Base-by-base conservation (phyloP, 2,329 filamentous ascomycete genomes). In the Fusarium bulbicola region DNA sequence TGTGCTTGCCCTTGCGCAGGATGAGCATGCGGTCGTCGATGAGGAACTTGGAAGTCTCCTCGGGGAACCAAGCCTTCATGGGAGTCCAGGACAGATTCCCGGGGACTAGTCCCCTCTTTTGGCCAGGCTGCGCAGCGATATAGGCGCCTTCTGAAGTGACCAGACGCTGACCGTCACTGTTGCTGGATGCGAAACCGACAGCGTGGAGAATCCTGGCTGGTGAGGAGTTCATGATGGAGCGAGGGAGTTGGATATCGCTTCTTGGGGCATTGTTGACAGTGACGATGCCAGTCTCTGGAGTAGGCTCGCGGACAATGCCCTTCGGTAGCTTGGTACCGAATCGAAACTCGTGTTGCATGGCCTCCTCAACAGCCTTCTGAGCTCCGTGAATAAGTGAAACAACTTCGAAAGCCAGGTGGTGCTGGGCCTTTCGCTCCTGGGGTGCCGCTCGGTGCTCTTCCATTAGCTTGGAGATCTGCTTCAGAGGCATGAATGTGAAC, bases 401-500 rank as follows among this genome's bases (percentile, higher is more conserved):
- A 28, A 98, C 92, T 79, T 99, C 95, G 57, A 86, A 89, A 2
- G 96, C 96, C 6, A 99, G 88, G 2, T 87, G 84, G 79, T 97
- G 95, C 76, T 99, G 95, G 7, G 95, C 95, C 63, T 90, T 80
- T 36, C 96, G 90, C 82, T 92, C 90, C 2, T 91, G 87, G 1
- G 93, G 93, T 63, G 95, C 88, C 34, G 85, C 72, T 14, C 82
- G 82, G 75, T 98, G 95, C 70, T 92, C 81, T 37, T 85, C 80
- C 89, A 98, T 93, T 59, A 93, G 81, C 20, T 85, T 77, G 7
- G 86, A 79, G 73, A 99, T 97, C n/a, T 90, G 81, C 13, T 86
- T 79, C 5, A 93, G 76, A 2, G 95, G 93, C 42, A 97, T 82
- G 80, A 99, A 97, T 0, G 96, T 99, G 80, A 99, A 95, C 28